phyloP scores from a whole-genome alignment of 2,329 filamentous ascomycete species.

The Lecanicillium sp. region DNA sequence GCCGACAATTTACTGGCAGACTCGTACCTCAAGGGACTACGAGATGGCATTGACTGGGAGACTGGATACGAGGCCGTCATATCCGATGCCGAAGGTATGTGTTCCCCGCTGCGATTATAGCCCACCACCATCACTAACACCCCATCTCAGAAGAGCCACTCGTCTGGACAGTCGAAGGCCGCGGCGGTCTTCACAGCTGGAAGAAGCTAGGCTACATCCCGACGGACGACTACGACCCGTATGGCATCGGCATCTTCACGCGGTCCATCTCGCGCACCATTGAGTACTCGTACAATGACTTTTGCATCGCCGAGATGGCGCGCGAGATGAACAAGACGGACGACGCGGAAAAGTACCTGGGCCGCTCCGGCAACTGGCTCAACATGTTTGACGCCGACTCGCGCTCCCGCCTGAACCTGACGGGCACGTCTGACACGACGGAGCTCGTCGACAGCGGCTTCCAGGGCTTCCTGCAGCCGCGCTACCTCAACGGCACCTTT shows the following conservation, averaged over 20 bases:
- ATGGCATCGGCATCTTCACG: conserved; percentile 57
- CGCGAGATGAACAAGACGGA: conserved; percentile 43
- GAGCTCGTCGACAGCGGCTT: conserved; percentile 39
- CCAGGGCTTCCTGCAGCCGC: conserved; percentile 63
- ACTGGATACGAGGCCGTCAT: conserved; percentile 65
- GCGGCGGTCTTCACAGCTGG: conserved; percentile 66
- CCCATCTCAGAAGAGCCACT: conserved; percentile 33
- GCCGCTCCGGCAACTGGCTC: conserved; percentile 58
- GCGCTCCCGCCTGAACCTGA: conserved; percentile 23
- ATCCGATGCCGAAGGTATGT: conserved; percentile 57
- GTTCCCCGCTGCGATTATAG: conserved; percentile 42
- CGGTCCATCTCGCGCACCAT: conserved; percentile 66
- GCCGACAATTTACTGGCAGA: conserved; percentile 66
- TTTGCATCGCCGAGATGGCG: conserved; percentile 58
- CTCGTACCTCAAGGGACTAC: conserved; percentile 63
- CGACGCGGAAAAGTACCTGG: conserved; percentile 52
- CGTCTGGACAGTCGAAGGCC: conserved; percentile 62
- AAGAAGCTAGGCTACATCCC: conserved; percentile 67
- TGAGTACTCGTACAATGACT: conserved; percentile 77
- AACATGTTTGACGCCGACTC: conserved; percentile 51
- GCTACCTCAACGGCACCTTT: conserved; percentile 57
- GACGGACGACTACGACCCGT: conserved; percentile 55
- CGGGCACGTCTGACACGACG: conserved; percentile 25
- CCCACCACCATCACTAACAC: background rate
- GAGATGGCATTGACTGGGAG: conserved; percentile 57